Conservation (phyloP, 345 rosid genomes). For the Euphorbia peplus region DNA sequence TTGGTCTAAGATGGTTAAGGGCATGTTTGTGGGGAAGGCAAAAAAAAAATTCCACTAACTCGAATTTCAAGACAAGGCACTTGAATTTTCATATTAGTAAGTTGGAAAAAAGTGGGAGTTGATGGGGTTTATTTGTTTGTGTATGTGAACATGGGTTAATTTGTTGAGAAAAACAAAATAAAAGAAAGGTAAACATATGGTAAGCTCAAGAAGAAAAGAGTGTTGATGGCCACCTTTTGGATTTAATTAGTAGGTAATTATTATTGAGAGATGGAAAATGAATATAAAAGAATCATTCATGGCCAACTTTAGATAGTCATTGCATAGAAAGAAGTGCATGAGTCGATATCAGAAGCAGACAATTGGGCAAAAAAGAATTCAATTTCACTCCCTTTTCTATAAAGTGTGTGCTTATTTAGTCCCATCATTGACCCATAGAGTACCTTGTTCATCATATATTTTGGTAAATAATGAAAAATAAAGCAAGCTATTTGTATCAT, state of each 20-base stretch:
- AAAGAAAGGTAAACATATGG: neutral
- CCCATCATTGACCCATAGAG: slow-evolving; percentile 8
- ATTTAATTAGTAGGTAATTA: slow-evolving; percentile 42
- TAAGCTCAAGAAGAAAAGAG: slow-evolving; percentile 36
- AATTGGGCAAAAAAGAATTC: neutral
- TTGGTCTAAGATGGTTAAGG: slow-evolving; percentile 33
- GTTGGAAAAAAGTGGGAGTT: slow-evolving; percentile 30
- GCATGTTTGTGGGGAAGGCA: slow-evolving; percentile 62
- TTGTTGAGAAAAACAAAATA: neutral
- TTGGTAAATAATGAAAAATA: too few relatives aligned
- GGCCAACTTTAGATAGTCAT: slow-evolving; percentile 20
- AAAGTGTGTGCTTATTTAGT: neutral
- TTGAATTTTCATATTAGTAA: slow-evolving; percentile 50
- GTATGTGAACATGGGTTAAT: slow-evolving; percentile 32
- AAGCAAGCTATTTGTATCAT: too few relatives aligned
- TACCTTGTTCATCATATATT: neutral
- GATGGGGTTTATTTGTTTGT: slow-evolving; percentile 41
- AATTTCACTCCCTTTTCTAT: neutral
- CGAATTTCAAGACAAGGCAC: slow-evolving; percentile 51
- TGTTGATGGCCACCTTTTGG: slow-evolving; percentile 37
- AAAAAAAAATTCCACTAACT: slow-evolving; percentile 56
- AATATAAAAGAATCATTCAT: neutral
- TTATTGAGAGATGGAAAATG: slow-evolving; percentile 28
- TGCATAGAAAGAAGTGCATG: slow-evolving; percentile 27
- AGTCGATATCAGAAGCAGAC: slow-evolving; percentile 18